Percentiles rank a stretch among this genome's conserved stretches.
Conservation (phyloP, 2,329 filamentous ascomycete genomes). For the Neoarthrinium moseri region DNA sequence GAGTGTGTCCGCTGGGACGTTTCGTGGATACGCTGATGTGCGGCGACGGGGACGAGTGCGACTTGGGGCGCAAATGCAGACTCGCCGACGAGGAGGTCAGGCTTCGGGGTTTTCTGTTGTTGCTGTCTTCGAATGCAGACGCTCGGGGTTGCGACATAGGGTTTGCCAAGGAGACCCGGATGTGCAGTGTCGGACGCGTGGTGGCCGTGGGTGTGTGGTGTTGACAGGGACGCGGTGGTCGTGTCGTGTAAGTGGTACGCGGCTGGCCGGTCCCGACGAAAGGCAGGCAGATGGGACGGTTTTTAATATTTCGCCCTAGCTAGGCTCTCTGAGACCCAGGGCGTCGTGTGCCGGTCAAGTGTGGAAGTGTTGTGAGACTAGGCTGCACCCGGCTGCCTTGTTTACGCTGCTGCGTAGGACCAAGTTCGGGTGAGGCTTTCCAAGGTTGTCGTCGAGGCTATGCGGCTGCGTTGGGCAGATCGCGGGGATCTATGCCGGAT, state of each 20-base stretch:
- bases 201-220: no score
- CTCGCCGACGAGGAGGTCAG: constrained; percentile 23
- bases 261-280: background rate
- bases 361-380: background rate
- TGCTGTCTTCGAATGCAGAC: constrained; percentile 27
- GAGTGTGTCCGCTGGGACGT: constrained; percentile 6
- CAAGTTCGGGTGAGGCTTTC: background rate
- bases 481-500: background rate
- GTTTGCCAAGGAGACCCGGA: no score
- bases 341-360: background rate
- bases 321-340: no score
- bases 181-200: no score
- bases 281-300: background rate
- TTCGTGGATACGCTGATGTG: constrained; percentile 7
- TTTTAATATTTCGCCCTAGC: no score
- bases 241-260: background rate
- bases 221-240: background rate
- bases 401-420: background rate
- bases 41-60: constrained; percentile 9
- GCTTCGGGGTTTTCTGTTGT: constrained; percentile 22
- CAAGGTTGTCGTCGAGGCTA: background rate
- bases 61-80: constrained; percentile 10
- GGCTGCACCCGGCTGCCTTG: background rate
- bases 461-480: background rate
- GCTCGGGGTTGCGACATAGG: constrained; percentile 30